phyloP scores from a whole-genome alignment of 257 asterid species.

The Avicennia marina region DNA sequence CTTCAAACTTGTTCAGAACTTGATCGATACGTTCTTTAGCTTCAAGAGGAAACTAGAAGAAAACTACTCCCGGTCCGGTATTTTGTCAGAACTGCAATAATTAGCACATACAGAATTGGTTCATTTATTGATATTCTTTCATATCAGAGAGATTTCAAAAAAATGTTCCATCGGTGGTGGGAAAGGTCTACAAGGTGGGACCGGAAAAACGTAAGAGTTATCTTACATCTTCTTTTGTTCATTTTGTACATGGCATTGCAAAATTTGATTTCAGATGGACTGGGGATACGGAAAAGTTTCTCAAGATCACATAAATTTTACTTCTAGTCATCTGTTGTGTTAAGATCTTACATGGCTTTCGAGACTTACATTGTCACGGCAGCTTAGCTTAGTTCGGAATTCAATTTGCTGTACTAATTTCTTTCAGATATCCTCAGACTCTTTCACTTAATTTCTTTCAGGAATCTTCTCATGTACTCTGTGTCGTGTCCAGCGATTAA shows the following conservation, averaged over 20 bases:
- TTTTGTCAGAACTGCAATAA: slow-evolving; percentile 2
- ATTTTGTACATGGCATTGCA: not conserved
- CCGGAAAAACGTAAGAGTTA: slow-evolving; percentile 7
- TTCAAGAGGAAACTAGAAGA: not conserved
- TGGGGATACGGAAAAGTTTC: not conserved
- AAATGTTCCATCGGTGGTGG: not conserved
- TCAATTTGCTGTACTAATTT: too few relatives aligned
- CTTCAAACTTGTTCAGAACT: slow-evolving; percentile 67
- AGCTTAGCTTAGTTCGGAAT: not conserved
- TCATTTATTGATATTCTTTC: not conserved
- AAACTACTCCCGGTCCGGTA: slow-evolving; percentile 1
- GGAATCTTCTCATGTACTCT: not conserved
- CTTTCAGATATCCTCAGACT: too few relatives aligned
- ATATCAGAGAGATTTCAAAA: not conserved
- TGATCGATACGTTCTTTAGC: slow-evolving; percentile 23
- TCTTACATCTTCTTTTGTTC: slow-evolving; percentile 19
- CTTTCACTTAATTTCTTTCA: too few relatives aligned
- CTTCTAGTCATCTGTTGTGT: not conserved
- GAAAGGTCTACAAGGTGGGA: not conserved
- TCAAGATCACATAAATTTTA: not conserved
- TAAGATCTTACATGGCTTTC: not conserved
- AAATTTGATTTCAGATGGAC: not conserved
- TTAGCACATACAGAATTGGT: slow-evolving; percentile 7
- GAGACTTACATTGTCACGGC: not conserved
- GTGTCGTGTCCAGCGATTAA: too few relatives aligned